A percentile compares a stretch with the other conserved stretches of the same genome.
These are phyloP conservation scores for Cercospora citrullina DNA, from an alignment of 2,329 filamentous ascomycete genomes.

Conservation along the genomic window DNA sequence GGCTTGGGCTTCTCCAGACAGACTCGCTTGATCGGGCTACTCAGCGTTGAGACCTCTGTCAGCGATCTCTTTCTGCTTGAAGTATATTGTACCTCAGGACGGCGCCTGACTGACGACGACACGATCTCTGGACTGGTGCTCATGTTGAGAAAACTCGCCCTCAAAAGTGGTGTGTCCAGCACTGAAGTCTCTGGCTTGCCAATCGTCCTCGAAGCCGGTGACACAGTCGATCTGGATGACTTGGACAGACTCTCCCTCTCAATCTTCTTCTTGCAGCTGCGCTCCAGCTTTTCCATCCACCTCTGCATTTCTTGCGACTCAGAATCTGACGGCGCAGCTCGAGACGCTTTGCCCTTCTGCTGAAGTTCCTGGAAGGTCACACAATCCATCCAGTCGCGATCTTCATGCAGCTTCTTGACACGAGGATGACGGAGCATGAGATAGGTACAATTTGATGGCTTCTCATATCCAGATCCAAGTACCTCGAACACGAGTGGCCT, in stretches of 20 bases:
- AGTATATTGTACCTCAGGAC: background rate
- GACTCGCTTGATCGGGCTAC: constrained; percentile 8
- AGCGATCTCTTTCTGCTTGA: background rate
- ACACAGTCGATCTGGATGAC: constrained; percentile 5
- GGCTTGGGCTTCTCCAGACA: background rate
- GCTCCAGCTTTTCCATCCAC: constrained; percentile 64
- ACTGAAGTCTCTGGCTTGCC: constrained; percentile 15
- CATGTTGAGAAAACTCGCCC: background rate
- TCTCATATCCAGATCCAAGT: constrained; percentile 77
- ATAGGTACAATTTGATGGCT: constrained; percentile 65
- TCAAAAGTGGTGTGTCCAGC: constrained; percentile 2
- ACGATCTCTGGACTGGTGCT: background rate
- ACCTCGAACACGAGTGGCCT: constrained; percentile 77
- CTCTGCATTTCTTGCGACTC: constrained; percentile 61
- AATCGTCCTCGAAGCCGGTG: constrained; percentile 18
- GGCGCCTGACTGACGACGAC: background rate
- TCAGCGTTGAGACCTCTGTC: background rate
- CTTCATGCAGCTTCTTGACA: constrained; percentile 74
- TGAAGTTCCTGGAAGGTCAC: constrained; percentile 71
- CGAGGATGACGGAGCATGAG: constrained; percentile 76
- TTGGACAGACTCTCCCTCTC: constrained; percentile 30
- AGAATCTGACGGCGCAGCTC: constrained; percentile 51
- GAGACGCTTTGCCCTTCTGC: constrained; percentile 60
- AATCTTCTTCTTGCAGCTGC: constrained; percentile 33
- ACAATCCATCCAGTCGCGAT: constrained; percentile 68